Base-by-base conservation (phyloP, 129 eudicot genomes). In the Apium graveolens region DNA sequence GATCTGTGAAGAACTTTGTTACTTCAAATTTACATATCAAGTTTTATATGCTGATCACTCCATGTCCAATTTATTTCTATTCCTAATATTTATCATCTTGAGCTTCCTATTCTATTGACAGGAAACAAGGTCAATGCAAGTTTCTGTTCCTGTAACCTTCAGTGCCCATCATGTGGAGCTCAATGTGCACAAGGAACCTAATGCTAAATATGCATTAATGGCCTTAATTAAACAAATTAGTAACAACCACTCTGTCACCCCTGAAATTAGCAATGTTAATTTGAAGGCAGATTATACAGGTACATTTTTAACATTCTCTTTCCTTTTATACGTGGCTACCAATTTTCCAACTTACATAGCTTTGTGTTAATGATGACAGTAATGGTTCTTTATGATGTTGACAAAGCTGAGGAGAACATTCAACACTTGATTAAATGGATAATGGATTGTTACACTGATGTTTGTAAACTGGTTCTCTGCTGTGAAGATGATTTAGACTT, bases 381-480 rank as follows among this genome's bases (percentile, higher is more conserved):
- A 31, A 84, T 92, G 89, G 92, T 92, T 74, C 97, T 92, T 14
- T 87, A 89, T 81, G 97, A 89, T 57, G 92, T 89, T 57, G 92
- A 92, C 73, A 89, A 89, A 87, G 95, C 97, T 76, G 80, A 86
- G 62, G 91, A 88, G 78, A 92, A 84, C 85, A 85, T 88, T 78
- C 97, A 92, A 77, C 94, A 92, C 84, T 84, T 92, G 49, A 86
- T 92, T 46, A 92, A 92, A 75, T 89, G 95, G 97, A 89, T 92
- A 63, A 92, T 92, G 92, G 97, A 92, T 78, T 89, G 95, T 83
- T 92, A 92, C 73, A 86, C 97, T 1, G 97, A 92, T 80, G 87
- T 86, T 80, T 92, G 97, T 81, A 92, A 89, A 75, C 86, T 92
- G 55, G 81, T 92, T 37, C 87, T 92, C 39, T 89, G 95, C 83